phyloP scores from a whole-genome alignment of 139 green algal genomes.

The Auxenochlorella pyrenoidosa region DNA sequence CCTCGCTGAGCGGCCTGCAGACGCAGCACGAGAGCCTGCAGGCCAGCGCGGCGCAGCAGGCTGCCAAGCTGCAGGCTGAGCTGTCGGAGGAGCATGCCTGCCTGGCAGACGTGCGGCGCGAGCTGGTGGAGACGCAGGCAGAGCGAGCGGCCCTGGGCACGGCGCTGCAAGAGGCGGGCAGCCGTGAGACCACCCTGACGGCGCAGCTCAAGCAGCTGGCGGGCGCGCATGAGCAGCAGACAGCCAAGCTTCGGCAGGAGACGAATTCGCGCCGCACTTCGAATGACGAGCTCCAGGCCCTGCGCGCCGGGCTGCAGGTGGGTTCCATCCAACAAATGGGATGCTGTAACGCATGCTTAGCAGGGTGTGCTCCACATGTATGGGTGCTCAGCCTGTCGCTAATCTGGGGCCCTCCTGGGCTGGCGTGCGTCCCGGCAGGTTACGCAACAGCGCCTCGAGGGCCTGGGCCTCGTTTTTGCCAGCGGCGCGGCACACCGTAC shows the following conservation, averaged over 20 bases:
- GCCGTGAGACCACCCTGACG: not conserved
- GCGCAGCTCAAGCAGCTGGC: slow-evolving; percentile 28
- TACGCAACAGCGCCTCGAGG: slow-evolving; percentile 32
- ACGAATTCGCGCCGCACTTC: slow-evolving; percentile 32
- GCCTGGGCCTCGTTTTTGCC: slow-evolving; percentile 32
- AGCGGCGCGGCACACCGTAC: slow-evolving; percentile 5
- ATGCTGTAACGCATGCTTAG: too few species aligned
- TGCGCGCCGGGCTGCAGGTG: slow-evolving; percentile 38
- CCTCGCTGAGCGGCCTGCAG: not conserved
- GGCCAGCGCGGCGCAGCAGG: not conserved
- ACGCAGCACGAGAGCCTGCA: not conserved
- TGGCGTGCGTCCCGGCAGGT: not conserved
- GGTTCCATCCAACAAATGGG: not conserved
- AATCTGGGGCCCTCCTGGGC: too few species aligned
- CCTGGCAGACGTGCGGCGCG: not conserved
- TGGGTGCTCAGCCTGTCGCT: too few species aligned
- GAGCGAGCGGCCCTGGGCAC: not conserved
- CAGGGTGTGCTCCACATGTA: too few species aligned
- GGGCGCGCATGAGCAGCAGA: slow-evolving; percentile 12
- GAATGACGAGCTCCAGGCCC: slow-evolving; percentile 43
- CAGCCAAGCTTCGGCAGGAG: slow-evolving; percentile 37
- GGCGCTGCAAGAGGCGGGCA: not conserved
- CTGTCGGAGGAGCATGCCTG: not conserved
- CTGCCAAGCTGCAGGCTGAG: not conserved
- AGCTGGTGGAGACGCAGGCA: not conserved